Conservation (phyloP, 2,329 filamentous ascomycete genomes). For the Grosmannia serpens region DNA sequence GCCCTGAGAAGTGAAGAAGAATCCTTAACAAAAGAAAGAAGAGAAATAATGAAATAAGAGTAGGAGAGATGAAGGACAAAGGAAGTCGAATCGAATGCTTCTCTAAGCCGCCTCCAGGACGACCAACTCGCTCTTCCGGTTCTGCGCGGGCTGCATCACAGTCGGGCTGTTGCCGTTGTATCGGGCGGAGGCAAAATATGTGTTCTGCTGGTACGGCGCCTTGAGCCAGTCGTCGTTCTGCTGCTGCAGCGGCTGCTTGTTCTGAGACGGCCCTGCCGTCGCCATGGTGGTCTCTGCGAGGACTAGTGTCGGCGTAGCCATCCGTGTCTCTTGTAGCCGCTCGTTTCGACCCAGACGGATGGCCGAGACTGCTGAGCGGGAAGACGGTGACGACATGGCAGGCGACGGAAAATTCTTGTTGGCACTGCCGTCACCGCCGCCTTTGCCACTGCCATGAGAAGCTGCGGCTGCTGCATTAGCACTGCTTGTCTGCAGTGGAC, state of each 20-base stretch:
- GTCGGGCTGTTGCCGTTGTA: constrained; percentile 1
- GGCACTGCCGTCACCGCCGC: not conserved
- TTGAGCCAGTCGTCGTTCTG: not conserved
- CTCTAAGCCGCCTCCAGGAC: constrained; percentile 34
- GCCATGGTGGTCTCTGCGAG: constrained; percentile 14
- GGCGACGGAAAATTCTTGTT: not conserved
- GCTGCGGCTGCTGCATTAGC: not conserved
- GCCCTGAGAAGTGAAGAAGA: not conserved
- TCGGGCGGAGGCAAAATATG: not conserved
- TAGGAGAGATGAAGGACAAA: not conserved
- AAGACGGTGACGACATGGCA: constrained; percentile 2
- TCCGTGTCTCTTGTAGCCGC: constrained; percentile 27
- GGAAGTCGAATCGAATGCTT: not conserved
- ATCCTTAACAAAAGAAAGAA: not conserved
- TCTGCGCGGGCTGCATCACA: constrained; percentile 20
- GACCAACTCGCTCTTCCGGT: constrained; percentile 42
- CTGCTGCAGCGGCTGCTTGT: not conserved
- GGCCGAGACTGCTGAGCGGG: constrained; percentile 5
- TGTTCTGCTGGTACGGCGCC: constrained; percentile 5
- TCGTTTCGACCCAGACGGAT: constrained; percentile 20
- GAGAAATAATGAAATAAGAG: not conserved
- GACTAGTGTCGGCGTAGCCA: constrained; percentile 35
- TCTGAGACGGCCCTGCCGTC: not conserved
- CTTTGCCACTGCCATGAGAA: not conserved
- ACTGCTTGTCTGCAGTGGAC: constrained; percentile 33